Evolutionary conservation across 2,329 filamentous ascomycete genomes (phyloP).

Genomic region (Fusarium abutilonis): DNA sequence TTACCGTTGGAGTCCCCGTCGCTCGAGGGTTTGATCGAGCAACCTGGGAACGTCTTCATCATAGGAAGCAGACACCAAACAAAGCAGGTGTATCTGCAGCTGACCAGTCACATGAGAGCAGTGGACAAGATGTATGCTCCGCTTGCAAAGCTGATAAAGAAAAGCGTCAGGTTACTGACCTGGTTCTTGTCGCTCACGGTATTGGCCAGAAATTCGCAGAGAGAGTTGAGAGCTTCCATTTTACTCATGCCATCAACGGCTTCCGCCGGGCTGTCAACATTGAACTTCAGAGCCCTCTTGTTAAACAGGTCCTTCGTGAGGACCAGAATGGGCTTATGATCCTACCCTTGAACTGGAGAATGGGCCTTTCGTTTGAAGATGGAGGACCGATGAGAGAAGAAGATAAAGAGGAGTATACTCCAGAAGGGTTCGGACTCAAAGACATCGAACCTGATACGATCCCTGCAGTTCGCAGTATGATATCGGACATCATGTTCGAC

Average conservation of each 20-base stretch:
- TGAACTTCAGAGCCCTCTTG: slow-evolving; percentile 77
- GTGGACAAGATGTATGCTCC: slow-evolving; percentile 54
- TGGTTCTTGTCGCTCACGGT: slow-evolving; percentile 91
- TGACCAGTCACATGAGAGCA: slow-evolving; percentile 45
- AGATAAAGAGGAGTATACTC: slow-evolving; percentile 62
- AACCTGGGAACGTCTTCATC: slow-evolving; percentile 78
- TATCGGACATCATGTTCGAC: slow-evolving; percentile 98
- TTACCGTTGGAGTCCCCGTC: slow-evolving; percentile 85
- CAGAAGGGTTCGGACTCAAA: slow-evolving; percentile 72
- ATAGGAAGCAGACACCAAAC: slow-evolving; percentile 52
- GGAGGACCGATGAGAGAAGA: slow-evolving; percentile 69
- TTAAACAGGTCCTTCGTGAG: slow-evolving; percentile 79
- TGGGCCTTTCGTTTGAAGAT: slow-evolving; percentile 87
- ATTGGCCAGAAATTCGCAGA: slow-evolving; percentile 98
- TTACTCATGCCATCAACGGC: slow-evolving; percentile 93
- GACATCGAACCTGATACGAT: slow-evolving; percentile 94
- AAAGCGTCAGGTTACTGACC: slow-evolving; percentile 79
- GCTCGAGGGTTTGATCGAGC: slow-evolving; percentile 85
- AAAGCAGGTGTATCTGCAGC: slow-evolving; percentile 44
- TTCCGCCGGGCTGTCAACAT: slow-evolving; percentile 88
- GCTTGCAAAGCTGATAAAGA: slow-evolving; percentile 72
- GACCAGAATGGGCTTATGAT: slow-evolving; percentile 93
- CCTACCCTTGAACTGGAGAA: slow-evolving; percentile 92
- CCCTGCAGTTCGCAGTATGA: slow-evolving; percentile 90
- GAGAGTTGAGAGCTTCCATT: slow-evolving; percentile 94